These are phyloP conservation scores for Leccinum proximum DNA, from an alignment of 1,284 basidiomycete genomes.

Conservation along the genomic window DNA sequence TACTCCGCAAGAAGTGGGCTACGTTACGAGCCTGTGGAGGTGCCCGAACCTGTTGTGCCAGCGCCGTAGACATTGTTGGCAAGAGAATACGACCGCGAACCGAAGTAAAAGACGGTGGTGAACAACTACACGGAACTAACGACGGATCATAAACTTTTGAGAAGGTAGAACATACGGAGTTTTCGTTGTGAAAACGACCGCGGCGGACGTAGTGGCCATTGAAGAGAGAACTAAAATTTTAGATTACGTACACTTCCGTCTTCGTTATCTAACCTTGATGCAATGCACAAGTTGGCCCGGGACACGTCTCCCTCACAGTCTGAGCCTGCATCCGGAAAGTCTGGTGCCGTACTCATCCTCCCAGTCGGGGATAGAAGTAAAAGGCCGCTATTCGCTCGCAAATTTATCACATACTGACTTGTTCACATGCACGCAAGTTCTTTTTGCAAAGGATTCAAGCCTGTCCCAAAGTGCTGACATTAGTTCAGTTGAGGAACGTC, in stretches of 20 bases:
- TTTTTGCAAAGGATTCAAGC: conserved; percentile 1
- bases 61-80: conserved; percentile 40
- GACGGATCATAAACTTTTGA: conserved; percentile 96
- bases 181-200: conserved; percentile 82
- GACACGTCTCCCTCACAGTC: not conserved
- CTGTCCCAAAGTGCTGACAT: not conserved
- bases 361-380: conserved; percentile 4
- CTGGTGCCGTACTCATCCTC: not conserved
- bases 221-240: not conserved
- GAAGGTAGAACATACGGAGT: conserved; percentile 81
- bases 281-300: not conserved
- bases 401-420: not conserved
- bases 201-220: conserved; percentile 13
- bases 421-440: conserved; percentile 1
- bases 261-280: not conserved
- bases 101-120: not conserved
- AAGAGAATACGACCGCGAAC: not conserved
- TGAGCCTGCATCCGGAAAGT: not conserved
- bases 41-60: conserved; percentile 69
- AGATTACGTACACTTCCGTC: not conserved
- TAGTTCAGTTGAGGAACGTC: conserved; percentile 7
- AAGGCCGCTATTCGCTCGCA: not conserved
- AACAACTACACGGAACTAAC: too few relatives aligned
- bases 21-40: conserved; percentile 76
- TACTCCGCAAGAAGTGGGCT: conserved; percentile 83